Conservation (phyloP, 2,329 filamentous ascomycete species). For the Claviceps humidiphila region DNA sequence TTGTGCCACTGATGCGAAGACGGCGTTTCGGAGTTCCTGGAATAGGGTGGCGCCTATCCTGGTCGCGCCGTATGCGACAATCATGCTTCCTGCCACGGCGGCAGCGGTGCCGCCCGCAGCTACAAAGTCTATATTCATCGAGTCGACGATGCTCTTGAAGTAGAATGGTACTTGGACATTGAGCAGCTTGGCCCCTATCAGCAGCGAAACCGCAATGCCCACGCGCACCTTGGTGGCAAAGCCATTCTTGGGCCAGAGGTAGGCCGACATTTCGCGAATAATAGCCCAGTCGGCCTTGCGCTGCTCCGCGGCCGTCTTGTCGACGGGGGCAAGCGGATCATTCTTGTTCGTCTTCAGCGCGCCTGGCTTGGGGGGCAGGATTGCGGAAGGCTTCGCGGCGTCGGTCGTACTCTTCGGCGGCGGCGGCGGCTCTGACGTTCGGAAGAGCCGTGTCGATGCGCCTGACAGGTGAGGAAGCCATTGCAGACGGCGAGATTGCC, state of each 20-base stretch:
- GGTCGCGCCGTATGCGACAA: slow-evolving; percentile 81
- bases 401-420: slow-evolving; percentile 7
- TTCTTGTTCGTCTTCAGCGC: slow-evolving; percentile 9
- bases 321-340: slow-evolving; percentile 20
- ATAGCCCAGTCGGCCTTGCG: slow-evolving; percentile 97
- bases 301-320: slow-evolving; percentile 64
- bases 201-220: slow-evolving; percentile 64
- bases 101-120: slow-evolving; percentile 76
- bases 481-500: slow-evolving; percentile 13
- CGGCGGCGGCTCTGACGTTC: slow-evolving; percentile 18
- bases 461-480: slow-evolving; percentile 17
- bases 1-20: slow-evolving; percentile 93
- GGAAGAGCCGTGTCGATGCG: slow-evolving; percentile 16
- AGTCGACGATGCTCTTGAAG: slow-evolving; percentile 95
- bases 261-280: slow-evolving; percentile 92
- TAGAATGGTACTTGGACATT: slow-evolving; percentile 99
- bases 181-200: slow-evolving; percentile 83
- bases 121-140: slow-evolving; percentile 93
- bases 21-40: slow-evolving; percentile 86
- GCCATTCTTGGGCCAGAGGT: slow-evolving; percentile 88
- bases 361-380: slow-evolving; percentile 5
- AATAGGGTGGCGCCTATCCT: slow-evolving; percentile 81
- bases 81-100: slow-evolving; percentile 82
- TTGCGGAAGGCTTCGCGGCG: background rate
- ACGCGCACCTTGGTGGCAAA: slow-evolving; percentile 65